Percentiles rank a stretch among this genome's conserved stretches.
Conservation (phyloP, 345 rosid genomes). For the Citropsis articulata region DNA sequence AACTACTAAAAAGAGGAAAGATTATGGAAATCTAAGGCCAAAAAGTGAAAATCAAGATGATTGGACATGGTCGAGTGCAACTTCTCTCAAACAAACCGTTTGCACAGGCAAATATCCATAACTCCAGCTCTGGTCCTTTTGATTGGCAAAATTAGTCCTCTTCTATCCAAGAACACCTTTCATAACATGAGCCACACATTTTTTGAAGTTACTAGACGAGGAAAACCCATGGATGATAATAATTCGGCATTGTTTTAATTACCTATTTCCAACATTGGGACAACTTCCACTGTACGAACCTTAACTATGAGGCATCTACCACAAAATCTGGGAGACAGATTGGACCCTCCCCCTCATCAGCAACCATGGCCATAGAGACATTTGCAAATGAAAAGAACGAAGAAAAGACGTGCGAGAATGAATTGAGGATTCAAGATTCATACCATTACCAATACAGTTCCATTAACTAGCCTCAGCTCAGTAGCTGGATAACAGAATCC, state of each 20-base stretch:
- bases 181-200: not conserved
- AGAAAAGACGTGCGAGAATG: not conserved
- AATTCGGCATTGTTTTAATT: not conserved
- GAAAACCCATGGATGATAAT: not conserved
- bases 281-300: not conserved
- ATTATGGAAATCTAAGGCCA: not conserved
- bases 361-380: not conserved
- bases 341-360: not conserved
- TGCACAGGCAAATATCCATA: not conserved
- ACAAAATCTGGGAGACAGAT: not conserved
- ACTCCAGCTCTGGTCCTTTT: not conserved
- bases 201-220: not conserved
- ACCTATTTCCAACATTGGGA: not conserved
- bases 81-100: not conserved
- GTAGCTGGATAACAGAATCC: not conserved
- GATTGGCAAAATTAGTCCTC: not conserved
- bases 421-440: not conserved
- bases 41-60: not conserved
- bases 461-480: not conserved
- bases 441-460: conserved; percentile 4
- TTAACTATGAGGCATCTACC: not conserved
- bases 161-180: not conserved
- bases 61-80: not conserved
- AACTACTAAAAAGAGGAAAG: not conserved
- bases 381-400: not conserved